These are phyloP conservation scores for Fibroporia radiculosa DNA, from an alignment of 768 basidiomycete species.

Conservation along the genomic window DNA sequence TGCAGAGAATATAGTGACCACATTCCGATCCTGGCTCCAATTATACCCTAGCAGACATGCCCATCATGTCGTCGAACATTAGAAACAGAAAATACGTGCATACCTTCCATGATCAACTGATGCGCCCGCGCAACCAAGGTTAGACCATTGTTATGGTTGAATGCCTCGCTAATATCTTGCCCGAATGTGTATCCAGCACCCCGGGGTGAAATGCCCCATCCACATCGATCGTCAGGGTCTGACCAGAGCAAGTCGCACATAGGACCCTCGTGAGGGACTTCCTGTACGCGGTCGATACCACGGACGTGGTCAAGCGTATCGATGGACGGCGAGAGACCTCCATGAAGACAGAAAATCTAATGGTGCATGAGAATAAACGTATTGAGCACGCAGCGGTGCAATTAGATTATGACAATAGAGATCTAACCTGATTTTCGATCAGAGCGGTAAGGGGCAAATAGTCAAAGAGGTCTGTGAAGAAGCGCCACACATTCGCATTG, in stretches of 20 bases:
- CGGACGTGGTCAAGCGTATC: constrained; percentile 99
- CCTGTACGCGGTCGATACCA: constrained; percentile 97
- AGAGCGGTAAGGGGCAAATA: constrained; percentile 95
- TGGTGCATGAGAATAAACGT: background rate
- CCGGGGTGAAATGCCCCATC: constrained; percentile 98
- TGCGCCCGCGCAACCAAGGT: constrained; percentile 93
- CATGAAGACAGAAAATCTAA: constrained; percentile 98
- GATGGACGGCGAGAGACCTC: constrained; percentile 96
- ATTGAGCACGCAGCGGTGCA: background rate
- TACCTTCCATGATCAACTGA: constrained; percentile 96
- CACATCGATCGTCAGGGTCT: constrained; percentile 98
- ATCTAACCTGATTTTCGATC: constrained; percentile 96
- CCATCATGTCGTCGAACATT: background rate
- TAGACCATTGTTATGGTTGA: constrained; percentile 98
- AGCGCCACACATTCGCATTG: constrained; percentile 99
- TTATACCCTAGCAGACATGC: constrained; percentile 56
- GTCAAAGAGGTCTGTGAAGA: constrained; percentile 98
- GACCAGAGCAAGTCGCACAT: constrained; percentile 99
- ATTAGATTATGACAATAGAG: background rate
- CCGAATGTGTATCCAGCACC: constrained; percentile 99
- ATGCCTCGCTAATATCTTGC: constrained; percentile 97
- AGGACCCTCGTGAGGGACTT: constrained; percentile 98
- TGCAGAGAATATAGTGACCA: constrained; percentile 99
- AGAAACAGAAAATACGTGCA: constrained; percentile 19
- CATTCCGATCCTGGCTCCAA: constrained; percentile 99